phyloP scores from a whole-genome alignment of 441 rosid species.

The Pelargonium myrrhifolium region DNA sequence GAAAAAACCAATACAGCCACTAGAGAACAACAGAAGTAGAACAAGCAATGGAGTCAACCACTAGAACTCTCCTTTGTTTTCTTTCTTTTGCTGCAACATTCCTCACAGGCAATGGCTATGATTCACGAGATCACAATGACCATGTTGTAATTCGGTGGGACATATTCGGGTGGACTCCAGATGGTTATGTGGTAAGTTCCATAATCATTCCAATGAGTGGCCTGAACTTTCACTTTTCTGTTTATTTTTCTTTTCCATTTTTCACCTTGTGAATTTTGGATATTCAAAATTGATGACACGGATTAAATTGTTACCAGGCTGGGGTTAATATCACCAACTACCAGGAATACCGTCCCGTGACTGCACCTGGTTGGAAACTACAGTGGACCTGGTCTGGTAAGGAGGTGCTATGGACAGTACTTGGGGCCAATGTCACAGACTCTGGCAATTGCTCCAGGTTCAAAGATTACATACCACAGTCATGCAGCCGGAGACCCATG shows the following conservation, averaged over 20 bases:
- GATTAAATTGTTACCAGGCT: background rate
- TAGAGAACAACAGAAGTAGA: constrained; percentile 2
- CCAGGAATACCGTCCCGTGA: background rate
- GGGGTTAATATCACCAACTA: background rate
- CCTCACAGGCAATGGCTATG: background rate
- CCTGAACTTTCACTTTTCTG: background rate
- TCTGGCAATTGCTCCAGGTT: background rate
- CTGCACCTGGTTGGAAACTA: background rate
- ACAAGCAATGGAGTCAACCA: constrained; percentile 5
- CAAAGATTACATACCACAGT: constrained; percentile 1
- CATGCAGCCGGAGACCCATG: constrained; percentile 3
- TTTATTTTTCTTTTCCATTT: background rate
- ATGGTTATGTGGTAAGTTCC: constrained; percentile 4
- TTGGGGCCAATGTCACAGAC: background rate
- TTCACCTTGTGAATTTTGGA: background rate
- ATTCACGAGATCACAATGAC: background rate
- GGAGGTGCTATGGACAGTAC: constrained; percentile 1
- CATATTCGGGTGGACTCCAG: background rate
- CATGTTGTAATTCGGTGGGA: background rate
- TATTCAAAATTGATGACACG: background rate
- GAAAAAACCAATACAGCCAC: background rate
- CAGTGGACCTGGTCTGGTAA: background rate
- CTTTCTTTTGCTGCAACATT: background rate
- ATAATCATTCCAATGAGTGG: background rate
- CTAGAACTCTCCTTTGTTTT: background rate